Evolutionary conservation across 805 yeast species (phyloP), one percentile per base, ranked within the genome.

Genomic region (Teunomyces panamensis): DNA sequence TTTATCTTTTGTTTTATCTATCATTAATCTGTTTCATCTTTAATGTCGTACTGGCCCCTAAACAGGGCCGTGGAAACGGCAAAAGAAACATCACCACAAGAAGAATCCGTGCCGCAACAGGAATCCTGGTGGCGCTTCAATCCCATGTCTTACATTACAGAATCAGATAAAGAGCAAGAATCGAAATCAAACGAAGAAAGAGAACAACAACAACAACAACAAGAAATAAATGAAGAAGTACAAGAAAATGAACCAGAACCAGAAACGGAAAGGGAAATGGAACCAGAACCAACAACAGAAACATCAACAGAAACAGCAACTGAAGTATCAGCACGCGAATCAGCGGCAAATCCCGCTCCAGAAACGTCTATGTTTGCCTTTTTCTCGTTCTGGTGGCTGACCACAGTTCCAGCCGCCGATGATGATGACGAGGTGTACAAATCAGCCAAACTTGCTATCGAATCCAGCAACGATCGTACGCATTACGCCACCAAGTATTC

Each of bases 401-500:
- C 9, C 7, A 7, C 41, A 4, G 7, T 17, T 1, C 16, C 28
- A 4, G 16, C 20, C 11, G 16, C 17, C 7, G 49, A 50, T 8
- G 51, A 42, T 9, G 59, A 54, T 9, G 45, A 36, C 36, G 55
- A 64, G 47, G 50, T 64, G 20, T 65, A 63, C 47, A 62, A 60
- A 36, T 51, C 60, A 4, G 73, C 75, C 8, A 68, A 63, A 45
- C 39, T 39, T 20, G 62, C 67, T 0, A 62, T 73, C 33, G 77
- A 73, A 42, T 52, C 50, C 13, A 50, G 71, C 1, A 61, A 55
- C 30, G 74, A 68, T 37, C 51, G 62, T 9, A 56, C 65, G 28
- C 64, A 67, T 45, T 69, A 69, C 49, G 77, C 75, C 11, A 59
- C 62, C 28, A 64, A 55, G 42, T 54, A 57, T 24, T 37, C 48